Evolutionary conservation across 2,329 filamentous ascomycete species (phyloP).

Genomic region (Byssoonygena ceratinophila): DNA sequence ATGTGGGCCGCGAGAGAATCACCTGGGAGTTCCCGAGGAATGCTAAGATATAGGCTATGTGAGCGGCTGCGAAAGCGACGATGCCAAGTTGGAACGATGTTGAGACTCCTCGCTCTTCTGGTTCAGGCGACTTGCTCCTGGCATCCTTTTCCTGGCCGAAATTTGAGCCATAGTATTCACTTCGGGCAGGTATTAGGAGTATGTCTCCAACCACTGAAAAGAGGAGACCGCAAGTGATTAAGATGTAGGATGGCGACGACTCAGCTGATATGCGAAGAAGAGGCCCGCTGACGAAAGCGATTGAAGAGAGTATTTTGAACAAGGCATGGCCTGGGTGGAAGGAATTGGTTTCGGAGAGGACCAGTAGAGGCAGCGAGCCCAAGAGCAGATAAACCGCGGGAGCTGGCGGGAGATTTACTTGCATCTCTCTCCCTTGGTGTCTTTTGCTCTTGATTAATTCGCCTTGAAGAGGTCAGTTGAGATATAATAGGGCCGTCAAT

Average conservation of each 20-base stretch:
- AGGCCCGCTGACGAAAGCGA: slow-evolving; percentile 22
- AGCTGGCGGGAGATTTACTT: slow-evolving; percentile 19
- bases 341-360: slow-evolving; percentile 22
- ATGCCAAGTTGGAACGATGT: slow-evolving; percentile 24
- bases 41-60: slow-evolving; percentile 24
- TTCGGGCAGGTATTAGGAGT: slow-evolving; percentile 21
- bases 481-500: too few relatives aligned
- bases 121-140: neutral
- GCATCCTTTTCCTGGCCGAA: neutral
- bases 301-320: slow-evolving; percentile 25
- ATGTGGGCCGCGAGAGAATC: slow-evolving; percentile 14
- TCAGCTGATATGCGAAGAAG: slow-evolving; percentile 15
- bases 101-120: slow-evolving; percentile 15
- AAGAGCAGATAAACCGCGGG: slow-evolving; percentile 20
- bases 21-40: slow-evolving; percentile 18
- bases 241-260: slow-evolving; percentile 18
- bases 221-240: slow-evolving; percentile 21
- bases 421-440: neutral
- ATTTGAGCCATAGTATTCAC: slow-evolving; percentile 17
- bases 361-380: slow-evolving; percentile 21
- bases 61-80: slow-evolving; percentile 23
- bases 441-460: too few relatives aligned
- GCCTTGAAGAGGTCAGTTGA: neutral
- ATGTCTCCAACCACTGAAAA: slow-evolving; percentile 23
- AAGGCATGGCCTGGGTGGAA: slow-evolving; percentile 22